phyloP scores from a whole-genome alignment of 495 filamentous ascomycete genomes.

The Penicillium malachiteum region DNA sequence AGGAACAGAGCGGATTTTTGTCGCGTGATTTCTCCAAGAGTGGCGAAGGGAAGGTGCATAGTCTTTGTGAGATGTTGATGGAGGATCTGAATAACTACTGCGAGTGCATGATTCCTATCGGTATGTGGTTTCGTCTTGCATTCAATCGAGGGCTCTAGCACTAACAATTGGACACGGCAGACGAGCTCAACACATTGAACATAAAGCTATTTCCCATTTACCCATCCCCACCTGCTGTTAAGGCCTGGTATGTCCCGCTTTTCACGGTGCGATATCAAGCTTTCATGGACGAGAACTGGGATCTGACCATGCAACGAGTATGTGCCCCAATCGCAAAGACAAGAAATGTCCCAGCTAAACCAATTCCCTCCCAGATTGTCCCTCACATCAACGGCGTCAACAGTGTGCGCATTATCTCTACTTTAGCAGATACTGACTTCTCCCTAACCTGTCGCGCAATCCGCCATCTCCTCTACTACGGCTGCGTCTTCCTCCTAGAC shows the following conservation, averaged over 20 bases:
- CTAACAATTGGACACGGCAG: conserved; percentile 34
- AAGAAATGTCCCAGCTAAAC: not conserved
- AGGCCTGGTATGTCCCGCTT: conserved; percentile 86
- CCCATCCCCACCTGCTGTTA: conserved; percentile 70
- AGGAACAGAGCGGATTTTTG: conserved; percentile 81
- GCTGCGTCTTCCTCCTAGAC: conserved; percentile 81
- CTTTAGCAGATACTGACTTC: conserved; percentile 79
- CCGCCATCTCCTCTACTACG: conserved; percentile 86
- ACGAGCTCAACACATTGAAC: conserved; percentile 92
- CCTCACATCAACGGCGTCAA: conserved; percentile 87
- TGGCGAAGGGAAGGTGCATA: conserved; percentile 66
- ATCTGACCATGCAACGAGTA: conserved; percentile 79
- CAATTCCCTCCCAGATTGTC: conserved; percentile 51
- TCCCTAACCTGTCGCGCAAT: conserved; percentile 80
- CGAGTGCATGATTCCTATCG: conserved; percentile 96
- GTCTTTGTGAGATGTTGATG: conserved; percentile 84
- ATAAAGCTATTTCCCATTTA: conserved; percentile 92
- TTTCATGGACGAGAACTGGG: conserved; percentile 82
- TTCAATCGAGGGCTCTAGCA: not conserved
- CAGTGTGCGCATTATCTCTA: conserved; percentile 79
- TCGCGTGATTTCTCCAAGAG: conserved; percentile 44
- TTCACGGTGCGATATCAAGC: conserved; percentile 76
- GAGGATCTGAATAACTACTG: conserved; percentile 96
- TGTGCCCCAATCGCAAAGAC: not conserved
- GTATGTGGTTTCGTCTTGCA: conserved; percentile 40